A percentile compares a stretch with the other conserved stretches of the same genome.
phyloP scores from a whole-genome alignment of 352 stramenopile genomes.

The Globisporangium canariense region DNA sequence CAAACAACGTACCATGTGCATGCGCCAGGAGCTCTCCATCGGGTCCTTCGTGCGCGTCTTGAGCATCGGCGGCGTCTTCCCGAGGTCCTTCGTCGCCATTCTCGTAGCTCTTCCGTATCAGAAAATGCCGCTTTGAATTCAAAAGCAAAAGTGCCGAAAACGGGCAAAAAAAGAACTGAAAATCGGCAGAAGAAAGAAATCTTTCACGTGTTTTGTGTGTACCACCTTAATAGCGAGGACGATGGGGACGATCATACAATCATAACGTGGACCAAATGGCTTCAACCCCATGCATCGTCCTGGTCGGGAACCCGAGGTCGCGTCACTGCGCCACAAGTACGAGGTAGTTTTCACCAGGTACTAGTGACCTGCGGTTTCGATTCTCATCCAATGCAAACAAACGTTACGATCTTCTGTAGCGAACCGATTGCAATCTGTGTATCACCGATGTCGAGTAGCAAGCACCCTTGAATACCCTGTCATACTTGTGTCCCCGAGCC shows the following conservation, averaged over 20 bases:
- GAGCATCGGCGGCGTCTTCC: constrained; percentile 45
- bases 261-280: not conserved
- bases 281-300: too few species aligned
- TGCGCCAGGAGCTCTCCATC: constrained; percentile 83
- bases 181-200: constrained; percentile 6
- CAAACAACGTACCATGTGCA: constrained; percentile 63
- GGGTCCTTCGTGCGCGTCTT: constrained; percentile 79
- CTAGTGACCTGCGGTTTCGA: too few species aligned
- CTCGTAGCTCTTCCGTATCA: constrained; percentile 12
- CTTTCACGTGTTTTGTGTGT: constrained; percentile 17
- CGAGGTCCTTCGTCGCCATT: constrained; percentile 15
- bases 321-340: too few species aligned
- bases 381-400: too few species aligned
- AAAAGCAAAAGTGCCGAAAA: not conserved
- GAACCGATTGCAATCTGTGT: too few species aligned
- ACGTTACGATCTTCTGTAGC: too few species aligned
- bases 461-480: too few species aligned
- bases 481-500: too few species aligned
- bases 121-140: not conserved
- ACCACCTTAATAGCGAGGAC: not conserved
- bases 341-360: too few species aligned
- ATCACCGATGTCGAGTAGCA: too few species aligned
- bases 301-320: too few species aligned
- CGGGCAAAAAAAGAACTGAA: not conserved
- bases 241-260: not conserved